A percentile compares a stretch with the other conserved stretches of the same genome.
These are phyloP conservation scores for Agmasoma carcini DNA, from an alignment of 371 early-diverging fungal genomes.

Conservation along the genomic window DNA sequence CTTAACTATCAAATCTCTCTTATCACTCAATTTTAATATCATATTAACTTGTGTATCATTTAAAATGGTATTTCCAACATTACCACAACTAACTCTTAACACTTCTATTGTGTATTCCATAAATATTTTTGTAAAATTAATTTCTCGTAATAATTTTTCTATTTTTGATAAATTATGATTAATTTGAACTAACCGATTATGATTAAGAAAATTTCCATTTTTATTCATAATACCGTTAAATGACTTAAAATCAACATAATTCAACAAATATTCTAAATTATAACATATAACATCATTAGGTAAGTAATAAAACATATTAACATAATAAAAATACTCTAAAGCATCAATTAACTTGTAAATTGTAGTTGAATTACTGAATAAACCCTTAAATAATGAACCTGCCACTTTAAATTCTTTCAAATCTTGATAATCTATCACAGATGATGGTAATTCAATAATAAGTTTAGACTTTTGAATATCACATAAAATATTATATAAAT, in stretches of 20 bases:
- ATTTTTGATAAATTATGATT: constrained; percentile 44
- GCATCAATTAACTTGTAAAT: constrained; percentile 17
- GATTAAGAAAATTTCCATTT: constrained; percentile 30
- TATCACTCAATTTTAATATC: too few relatives aligned
- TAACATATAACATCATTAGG: constrained; percentile 24
- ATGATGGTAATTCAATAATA: constrained; percentile 10
- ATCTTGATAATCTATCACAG: constrained; percentile 40
- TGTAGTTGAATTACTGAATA: constrained; percentile 14
- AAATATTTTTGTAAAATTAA: constrained; percentile 27
- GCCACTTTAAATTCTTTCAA: constrained; percentile 35
- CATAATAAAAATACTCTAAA: constrained; percentile 27
- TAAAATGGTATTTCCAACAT: too few relatives aligned
- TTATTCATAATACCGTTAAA: constrained; percentile 41
- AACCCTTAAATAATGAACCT: constrained; percentile 22
- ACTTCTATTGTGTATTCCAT: too few relatives aligned
- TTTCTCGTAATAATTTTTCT: constrained; percentile 24
- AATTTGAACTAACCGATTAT: constrained; percentile 37
- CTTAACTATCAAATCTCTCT: too few relatives aligned
- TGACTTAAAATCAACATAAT: constrained; percentile 15
- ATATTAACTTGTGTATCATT: too few relatives aligned
- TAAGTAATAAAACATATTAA: constrained; percentile 27
- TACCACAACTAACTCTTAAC: too few relatives aligned
- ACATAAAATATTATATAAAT: constrained; percentile 19
- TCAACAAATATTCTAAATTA: constrained; percentile 19
- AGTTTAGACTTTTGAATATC: constrained; percentile 5